A percentile compares a stretch with the other conserved stretches of the same genome.
phyloP scores from a whole-genome alignment of 2,329 filamentous ascomycete genomes.

The Fusarium equiseti region DNA sequence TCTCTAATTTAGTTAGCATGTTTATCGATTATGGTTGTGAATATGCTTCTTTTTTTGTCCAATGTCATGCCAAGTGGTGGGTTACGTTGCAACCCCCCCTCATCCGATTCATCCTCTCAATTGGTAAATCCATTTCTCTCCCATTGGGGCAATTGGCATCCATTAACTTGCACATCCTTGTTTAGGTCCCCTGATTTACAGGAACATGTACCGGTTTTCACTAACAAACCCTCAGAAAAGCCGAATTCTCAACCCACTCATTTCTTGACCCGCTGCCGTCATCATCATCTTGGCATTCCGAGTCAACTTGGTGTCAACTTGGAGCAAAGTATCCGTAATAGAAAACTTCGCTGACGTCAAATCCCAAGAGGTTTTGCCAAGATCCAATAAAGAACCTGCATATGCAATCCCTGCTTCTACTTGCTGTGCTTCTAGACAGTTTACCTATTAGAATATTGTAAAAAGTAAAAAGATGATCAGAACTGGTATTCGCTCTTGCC shows the following conservation, averaged over 20 bases:
- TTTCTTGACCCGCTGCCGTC: conserved; percentile 38
- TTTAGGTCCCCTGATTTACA: conserved; percentile 32
- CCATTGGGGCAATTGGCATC: conserved; percentile 10
- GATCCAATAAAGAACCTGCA: background rate
- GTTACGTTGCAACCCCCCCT: background rate
- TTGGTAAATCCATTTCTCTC: conserved; percentile 13
- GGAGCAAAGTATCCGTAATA: background rate
- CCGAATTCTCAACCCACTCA: conserved; percentile 28
- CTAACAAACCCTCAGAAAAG: background rate
- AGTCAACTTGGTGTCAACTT: background rate
- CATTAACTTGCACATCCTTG: background rate
- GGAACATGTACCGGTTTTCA: conserved; percentile 10
- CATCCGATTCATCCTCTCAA: background rate
- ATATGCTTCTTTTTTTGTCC: conserved; percentile 28
- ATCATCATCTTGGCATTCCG: conserved; percentile 35
- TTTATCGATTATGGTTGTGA: conserved; percentile 4
- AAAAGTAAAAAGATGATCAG: conserved; percentile 20
- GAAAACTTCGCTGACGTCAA: conserved; percentile 36
- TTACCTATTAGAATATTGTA: conserved; percentile 2
- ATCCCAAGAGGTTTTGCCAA: background rate
- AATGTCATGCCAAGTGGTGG: background rate
- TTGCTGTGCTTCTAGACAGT: background rate
- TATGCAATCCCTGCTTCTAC: background rate
- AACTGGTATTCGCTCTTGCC: conserved; percentile 14
- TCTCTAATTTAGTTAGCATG: background rate